Evolutionary conservation across 2,329 filamentous ascomycete species (phyloP).

Genomic region (Alternaria longipes): DNA sequence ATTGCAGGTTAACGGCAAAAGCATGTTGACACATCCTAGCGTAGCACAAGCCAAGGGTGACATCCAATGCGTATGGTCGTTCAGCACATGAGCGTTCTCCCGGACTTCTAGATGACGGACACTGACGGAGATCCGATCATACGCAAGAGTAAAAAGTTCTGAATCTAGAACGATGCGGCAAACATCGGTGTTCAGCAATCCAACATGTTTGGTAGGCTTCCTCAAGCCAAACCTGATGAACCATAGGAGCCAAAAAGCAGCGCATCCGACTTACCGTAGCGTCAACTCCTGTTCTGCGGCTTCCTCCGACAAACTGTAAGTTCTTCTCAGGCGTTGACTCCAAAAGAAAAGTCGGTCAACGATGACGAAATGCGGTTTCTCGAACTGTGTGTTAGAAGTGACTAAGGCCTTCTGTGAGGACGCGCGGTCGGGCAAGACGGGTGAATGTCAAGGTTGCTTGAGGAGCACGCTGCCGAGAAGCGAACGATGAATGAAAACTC

Average conservation of each 20-base stretch:
- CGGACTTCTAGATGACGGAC: neutral
- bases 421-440: conserved; percentile 22
- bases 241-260: neutral
- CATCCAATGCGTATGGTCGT: neutral
- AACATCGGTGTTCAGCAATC: neutral
- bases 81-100: neutral
- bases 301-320: conserved; percentile 13
- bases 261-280: neutral
- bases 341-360: conserved; percentile 5
- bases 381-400: conserved; percentile 17
- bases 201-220: conserved; percentile 5
- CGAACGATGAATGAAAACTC: conserved; percentile 34
- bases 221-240: conserved; percentile 1
- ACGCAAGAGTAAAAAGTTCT: neutral
- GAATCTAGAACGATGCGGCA: conserved; percentile 1
- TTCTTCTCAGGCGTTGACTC: conserved; percentile 2
- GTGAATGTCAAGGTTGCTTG: conserved; percentile 11
- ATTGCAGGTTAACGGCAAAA: conserved; percentile 8
- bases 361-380: conserved; percentile 20
- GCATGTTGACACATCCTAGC: conserved; percentile 3
- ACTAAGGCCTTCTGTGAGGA: conserved; percentile 16
- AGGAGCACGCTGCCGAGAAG: conserved; percentile 22
- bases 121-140: neutral
- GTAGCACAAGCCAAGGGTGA: neutral
- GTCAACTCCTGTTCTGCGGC: conserved; percentile 20